Conservation (phyloP, 2,329 filamentous ascomycete species). For the Fusarium fujikuroi region DNA sequence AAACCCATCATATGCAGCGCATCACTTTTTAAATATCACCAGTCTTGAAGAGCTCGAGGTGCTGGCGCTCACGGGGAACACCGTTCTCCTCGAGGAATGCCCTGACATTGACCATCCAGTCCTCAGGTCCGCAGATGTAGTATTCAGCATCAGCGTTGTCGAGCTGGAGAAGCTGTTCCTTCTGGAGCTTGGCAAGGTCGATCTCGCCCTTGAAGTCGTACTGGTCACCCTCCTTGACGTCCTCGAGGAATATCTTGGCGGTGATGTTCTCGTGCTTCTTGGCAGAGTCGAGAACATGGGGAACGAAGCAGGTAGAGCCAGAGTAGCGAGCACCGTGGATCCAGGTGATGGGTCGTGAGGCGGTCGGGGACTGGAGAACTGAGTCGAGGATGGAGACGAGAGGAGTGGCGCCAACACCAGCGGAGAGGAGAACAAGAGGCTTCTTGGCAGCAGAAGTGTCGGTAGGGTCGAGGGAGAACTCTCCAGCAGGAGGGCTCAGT, state of each 20-base stretch:
- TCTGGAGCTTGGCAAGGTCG: constrained; percentile 65
- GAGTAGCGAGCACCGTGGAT: constrained; percentile 68
- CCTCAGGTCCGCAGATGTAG: constrained; percentile 76
- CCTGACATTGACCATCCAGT: constrained; percentile 74
- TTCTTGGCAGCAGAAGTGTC: constrained; percentile 54
- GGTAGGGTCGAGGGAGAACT: constrained; percentile 69
- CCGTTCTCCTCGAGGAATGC: constrained; percentile 64
- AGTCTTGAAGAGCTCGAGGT: constrained; percentile 76
- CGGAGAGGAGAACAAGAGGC: constrained; percentile 73
- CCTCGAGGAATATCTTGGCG: constrained; percentile 67
- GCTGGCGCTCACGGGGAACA: constrained; percentile 67
- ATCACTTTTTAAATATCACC: constrained; percentile 49
- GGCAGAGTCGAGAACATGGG: constrained; percentile 60
- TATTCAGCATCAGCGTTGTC: constrained; percentile 68
- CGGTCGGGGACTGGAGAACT: constrained; percentile 49
- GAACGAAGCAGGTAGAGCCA: constrained; percentile 64
- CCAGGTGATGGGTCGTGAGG: constrained; percentile 65
- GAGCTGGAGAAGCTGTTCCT: constrained; percentile 64
- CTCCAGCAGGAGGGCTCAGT: constrained; percentile 65
- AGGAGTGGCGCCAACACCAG: constrained; percentile 75
- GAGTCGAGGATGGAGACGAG: constrained; percentile 73
- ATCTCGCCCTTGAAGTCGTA: constrained; percentile 70
- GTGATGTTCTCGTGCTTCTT: constrained; percentile 49
- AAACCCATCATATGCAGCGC: background rate
- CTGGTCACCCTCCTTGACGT: constrained; percentile 61